Evolutionary conservation across 164 flowering plant species (phyloP).

Genomic region (Cinnamomum chago): DNA sequence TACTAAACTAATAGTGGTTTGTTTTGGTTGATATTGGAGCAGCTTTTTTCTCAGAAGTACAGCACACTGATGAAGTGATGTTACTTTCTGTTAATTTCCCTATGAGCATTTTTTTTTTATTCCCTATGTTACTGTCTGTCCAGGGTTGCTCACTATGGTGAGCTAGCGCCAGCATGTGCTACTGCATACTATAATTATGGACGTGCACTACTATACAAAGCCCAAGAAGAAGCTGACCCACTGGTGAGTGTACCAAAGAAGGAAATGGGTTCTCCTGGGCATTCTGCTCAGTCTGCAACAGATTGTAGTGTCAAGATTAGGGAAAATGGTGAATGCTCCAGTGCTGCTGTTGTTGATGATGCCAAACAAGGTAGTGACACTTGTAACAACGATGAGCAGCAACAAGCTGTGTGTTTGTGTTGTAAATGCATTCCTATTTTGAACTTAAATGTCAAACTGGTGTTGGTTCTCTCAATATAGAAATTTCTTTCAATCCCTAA

Average conservation of each 20-base stretch:
- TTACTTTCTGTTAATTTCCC: background rate
- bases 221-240: conserved; percentile 94
- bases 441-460: too few relatives aligned
- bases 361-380: conserved; percentile 33
- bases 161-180: conserved; percentile 83
- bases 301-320: conserved; percentile 25
- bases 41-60: background rate
- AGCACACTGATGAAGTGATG: background rate
- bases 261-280: conserved; percentile 38
- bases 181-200: conserved; percentile 78
- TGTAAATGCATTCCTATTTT: too few relatives aligned
- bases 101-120: too few relatives aligned
- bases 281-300: conserved; percentile 32
- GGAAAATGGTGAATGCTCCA: conserved; percentile 42
- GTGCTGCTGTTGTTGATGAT: conserved; percentile 45
- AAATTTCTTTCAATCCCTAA: too few relatives aligned
- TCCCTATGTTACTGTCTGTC: background rate
- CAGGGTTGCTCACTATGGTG: conserved; percentile 87
- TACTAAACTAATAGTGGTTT: background rate
- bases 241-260: conserved; percentile 66
- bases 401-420: conserved; percentile 37
- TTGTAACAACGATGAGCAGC: conserved; percentile 26
- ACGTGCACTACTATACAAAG: conserved; percentile 76
- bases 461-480: background rate
- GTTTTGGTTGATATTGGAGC: background rate